These are phyloP conservation scores for Linum usitatissimum DNA, from an alignment of 345 rosid genomes.

Conservation along the genomic window DNA sequence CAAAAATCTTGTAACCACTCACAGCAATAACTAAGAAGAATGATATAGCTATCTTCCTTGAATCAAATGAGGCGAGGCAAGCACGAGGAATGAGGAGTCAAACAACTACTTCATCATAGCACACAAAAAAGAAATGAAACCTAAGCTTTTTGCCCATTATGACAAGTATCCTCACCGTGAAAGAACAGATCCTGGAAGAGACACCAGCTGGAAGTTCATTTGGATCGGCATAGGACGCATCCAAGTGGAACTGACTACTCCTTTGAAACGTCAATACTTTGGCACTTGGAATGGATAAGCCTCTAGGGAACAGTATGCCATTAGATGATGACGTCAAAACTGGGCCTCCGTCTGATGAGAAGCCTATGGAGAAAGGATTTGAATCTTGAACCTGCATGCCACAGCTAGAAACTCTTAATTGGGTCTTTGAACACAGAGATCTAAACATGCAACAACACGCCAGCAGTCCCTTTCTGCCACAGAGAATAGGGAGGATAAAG, in stretches of 20 bases:
- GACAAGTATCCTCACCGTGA: conserved; percentile 30
- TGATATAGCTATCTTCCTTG: not conserved
- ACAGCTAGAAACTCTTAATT: conserved; percentile 1
- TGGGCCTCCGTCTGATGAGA: conserved; percentile 48
- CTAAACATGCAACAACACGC: conserved; percentile 1
- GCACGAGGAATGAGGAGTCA: not conserved
- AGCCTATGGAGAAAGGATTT: conserved; percentile 55
- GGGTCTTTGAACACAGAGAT: not conserved
- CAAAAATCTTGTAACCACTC: not conserved
- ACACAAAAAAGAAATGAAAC: not conserved
- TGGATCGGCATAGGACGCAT: conserved; percentile 48
- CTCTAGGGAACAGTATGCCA: conserved; percentile 50
- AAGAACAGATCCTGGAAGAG: conserved; percentile 35
- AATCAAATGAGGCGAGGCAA: not conserved
- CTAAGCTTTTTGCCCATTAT: not conserved
- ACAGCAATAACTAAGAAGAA: not conserved
- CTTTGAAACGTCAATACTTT: conserved; percentile 57
- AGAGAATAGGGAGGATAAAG: not conserved
- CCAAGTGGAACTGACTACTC: conserved; percentile 35
- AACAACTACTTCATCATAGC: not conserved
- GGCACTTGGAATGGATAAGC: conserved; percentile 59
- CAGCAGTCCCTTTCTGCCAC: not conserved
- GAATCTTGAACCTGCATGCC: conserved; percentile 69
- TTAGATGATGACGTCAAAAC: conserved; percentile 36
- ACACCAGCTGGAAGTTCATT: conserved; percentile 35